These are phyloP conservation scores for Caulochytrium protostelioides DNA, from an alignment of 371 early-diverging fungal species.

Conservation along the genomic window DNA sequence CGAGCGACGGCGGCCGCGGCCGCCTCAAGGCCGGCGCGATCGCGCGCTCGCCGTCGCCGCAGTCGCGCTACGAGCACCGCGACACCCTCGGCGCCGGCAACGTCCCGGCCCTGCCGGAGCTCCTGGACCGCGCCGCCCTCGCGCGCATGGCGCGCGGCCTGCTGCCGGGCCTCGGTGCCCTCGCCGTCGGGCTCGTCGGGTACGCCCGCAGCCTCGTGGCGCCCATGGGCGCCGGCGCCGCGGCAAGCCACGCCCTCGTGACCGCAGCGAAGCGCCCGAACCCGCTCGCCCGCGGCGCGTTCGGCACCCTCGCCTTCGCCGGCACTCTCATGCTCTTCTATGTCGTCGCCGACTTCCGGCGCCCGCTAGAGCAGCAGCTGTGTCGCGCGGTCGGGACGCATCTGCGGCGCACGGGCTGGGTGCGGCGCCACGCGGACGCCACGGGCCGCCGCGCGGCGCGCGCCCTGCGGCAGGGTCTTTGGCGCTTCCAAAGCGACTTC, in stretches of 20 bases:
- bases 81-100: too few species aligned
- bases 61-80: too few species aligned
- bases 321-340: conserved; percentile 53
- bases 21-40: too few species aligned
- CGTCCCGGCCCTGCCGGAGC: too few species aligned
- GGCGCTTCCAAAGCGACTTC: conserved; percentile 67
- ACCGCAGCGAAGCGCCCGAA: conserved; percentile 5
- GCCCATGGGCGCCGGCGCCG: conserved; percentile 17
- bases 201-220: conserved; percentile 27
- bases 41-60: too few species aligned
- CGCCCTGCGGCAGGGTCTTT: conserved; percentile 52
- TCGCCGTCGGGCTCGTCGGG: conserved; percentile 12
- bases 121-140: conserved; percentile 1
- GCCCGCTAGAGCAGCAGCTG: conserved; percentile 56
- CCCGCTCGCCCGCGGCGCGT: conserved; percentile 9
- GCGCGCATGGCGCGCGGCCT: conserved; percentile 14
- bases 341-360: conserved; percentile 60
- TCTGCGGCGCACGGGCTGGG: conserved; percentile 37
- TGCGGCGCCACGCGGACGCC: conserved; percentile 43
- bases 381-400: conserved; percentile 46
- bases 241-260: conserved; percentile 9
- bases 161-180: conserved; percentile 14
- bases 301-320: background rate
- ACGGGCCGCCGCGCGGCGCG: conserved; percentile 49
- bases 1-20: too few species aligned